These are phyloP conservation scores for Colletotrichum incanum DNA, from an alignment of 2,329 filamentous ascomycete genomes.

Conservation along the genomic window DNA sequence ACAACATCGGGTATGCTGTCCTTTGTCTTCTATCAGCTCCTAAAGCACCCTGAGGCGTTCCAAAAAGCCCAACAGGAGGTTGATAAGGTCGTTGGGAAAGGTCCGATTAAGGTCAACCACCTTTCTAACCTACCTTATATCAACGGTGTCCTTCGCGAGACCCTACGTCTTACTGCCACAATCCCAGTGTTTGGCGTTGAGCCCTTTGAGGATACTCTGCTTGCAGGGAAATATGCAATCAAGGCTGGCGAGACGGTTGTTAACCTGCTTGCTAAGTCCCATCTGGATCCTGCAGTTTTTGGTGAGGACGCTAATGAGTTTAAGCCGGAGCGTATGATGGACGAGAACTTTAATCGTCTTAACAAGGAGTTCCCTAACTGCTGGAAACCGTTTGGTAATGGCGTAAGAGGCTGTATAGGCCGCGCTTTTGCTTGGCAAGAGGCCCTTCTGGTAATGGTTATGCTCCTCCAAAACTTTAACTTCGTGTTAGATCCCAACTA, in stretches of 20 bases:
- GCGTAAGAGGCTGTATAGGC: conserved; percentile 67
- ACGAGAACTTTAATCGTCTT: conserved; percentile 60
- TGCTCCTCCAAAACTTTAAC: conserved; percentile 78
- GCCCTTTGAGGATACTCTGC: conserved; percentile 57
- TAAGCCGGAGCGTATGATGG: conserved; percentile 74
- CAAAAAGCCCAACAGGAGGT: conserved; percentile 77
- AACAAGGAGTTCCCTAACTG: conserved; percentile 50
- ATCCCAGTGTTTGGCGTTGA: conserved; percentile 48
- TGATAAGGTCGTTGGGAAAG: conserved; percentile 73
- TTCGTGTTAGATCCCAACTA: conserved; percentile 73
- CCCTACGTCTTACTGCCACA: conserved; percentile 48
- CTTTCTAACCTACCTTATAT: conserved; percentile 75
- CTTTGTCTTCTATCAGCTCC: conserved; percentile 76
- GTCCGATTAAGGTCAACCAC: conserved; percentile 70
- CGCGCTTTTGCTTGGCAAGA: conserved; percentile 70
- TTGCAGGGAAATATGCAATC: conserved; percentile 69
- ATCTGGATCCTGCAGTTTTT: conserved; percentile 70
- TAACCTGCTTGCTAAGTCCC: conserved; percentile 62
- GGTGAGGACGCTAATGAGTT: conserved; percentile 72
- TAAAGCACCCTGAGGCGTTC: conserved; percentile 74
- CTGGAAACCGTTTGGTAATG: conserved; percentile 70
- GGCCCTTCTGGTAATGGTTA: conserved; percentile 61
- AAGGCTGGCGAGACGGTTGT: conserved; percentile 60
- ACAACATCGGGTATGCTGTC: conserved; percentile 78
- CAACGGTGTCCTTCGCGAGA: conserved; percentile 74